Base-by-base conservation (phyloP, 208 protist species). In the Trypanosoma scelopori region DNA sequence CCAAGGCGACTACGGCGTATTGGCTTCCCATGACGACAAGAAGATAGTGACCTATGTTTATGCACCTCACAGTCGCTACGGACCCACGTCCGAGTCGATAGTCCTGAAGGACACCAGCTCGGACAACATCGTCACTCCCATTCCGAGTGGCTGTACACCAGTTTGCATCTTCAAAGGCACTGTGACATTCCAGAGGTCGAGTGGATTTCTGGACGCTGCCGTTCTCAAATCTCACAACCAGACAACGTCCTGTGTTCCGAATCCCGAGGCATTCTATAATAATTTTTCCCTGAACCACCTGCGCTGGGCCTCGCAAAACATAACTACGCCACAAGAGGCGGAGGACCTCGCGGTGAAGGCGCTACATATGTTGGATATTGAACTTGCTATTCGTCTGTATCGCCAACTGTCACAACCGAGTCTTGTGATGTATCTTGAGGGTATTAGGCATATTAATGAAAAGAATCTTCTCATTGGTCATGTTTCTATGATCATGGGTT, bases 381-480 rank as follows among this genome's bases (percentile, higher is more conserved):
- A 91, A 51, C 73, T 98, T 20, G 97, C 97, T 11, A 93, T 96
- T 55, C 85, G 88, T 48, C 91, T 96, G 27, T 98, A 98, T 78
- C 81, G 97, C 22, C 82, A 97, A 69, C 66, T 98, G 16, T 93
- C 85, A 32, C 87, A 98, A 68, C 85, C 95, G 37, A 91, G 76
- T 64, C 87, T 98, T 66, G 97, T 99, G 37, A 74, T 98, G 47
- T 92, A 87, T 62, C 81, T 99, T 41, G 81, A 98, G 48, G 85
- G 88, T 57, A 88, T 98, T 25, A 76, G 78, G 32, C 84, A 94
- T 67, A 84, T 98, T 30, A 96, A 98, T 62, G 97, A 99, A 50
- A 90, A 91, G 65, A 89, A 97, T 48, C 81, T 99, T 25, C 87
- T 99, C 7, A 84, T 96, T 53, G 97, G 97, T 16, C 93, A 98